A percentile compares a stretch with the other conserved stretches of the same genome.
phyloP scores from a whole-genome alignment of 805 yeast species.

The Kodamaea neixiangensis region DNA sequence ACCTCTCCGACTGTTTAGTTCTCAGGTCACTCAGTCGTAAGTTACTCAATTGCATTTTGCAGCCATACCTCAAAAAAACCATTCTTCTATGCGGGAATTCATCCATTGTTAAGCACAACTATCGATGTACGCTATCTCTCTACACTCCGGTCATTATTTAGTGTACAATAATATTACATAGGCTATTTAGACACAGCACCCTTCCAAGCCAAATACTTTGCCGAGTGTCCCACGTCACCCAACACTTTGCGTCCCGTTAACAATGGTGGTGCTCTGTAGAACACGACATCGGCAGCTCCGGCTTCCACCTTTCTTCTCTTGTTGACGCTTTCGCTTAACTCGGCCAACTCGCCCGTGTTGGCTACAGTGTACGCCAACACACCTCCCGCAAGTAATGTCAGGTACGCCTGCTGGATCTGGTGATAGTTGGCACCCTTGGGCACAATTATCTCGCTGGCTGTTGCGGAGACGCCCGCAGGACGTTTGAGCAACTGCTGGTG shows the following conservation, averaged over 20 bases:
- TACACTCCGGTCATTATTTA: background rate
- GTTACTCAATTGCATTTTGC: background rate
- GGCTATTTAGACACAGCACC: constrained; percentile 1
- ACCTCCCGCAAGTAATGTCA: constrained; percentile 41
- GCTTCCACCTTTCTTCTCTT: constrained; percentile 23
- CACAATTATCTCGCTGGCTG: constrained; percentile 13
- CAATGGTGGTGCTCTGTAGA: constrained; percentile 72
- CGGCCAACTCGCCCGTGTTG: constrained; percentile 17
- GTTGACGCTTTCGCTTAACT: constrained; percentile 24
- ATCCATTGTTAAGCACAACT: background rate
- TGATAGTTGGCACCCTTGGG: constrained; percentile 24
- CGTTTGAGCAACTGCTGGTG: constrained; percentile 17
- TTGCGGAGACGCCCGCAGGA: constrained; percentile 13
- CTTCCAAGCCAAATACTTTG: constrained; percentile 60
- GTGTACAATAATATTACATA: constrained; percentile 7
- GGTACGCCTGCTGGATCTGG: constrained; percentile 35
- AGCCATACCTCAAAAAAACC: background rate
- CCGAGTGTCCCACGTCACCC: constrained; percentile 81
- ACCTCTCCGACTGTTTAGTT: background rate
- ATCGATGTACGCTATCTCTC: background rate
- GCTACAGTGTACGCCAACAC: constrained; percentile 35
- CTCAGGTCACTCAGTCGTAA: background rate
- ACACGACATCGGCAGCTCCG: constrained; percentile 38
- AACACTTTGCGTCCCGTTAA: constrained; percentile 35
- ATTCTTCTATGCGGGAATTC: background rate